These are phyloP conservation scores for Rubroshorea leprosula DNA, from an alignment of 345 rosid species.

Conservation along the genomic window DNA sequence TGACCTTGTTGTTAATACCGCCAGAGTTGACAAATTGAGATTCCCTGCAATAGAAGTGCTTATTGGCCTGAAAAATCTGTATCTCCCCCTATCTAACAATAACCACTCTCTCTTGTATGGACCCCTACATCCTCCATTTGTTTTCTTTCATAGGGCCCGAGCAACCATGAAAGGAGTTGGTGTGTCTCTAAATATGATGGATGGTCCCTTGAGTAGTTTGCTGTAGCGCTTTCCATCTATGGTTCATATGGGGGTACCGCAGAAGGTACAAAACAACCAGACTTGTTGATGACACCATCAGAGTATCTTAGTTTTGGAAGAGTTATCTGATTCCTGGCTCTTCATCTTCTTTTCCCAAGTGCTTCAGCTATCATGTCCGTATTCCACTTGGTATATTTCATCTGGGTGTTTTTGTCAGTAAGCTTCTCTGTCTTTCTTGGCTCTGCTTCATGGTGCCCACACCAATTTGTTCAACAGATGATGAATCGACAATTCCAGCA, in stretches of 20 bases:
- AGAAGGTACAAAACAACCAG: slow-evolving; percentile 8
- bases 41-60: no score
- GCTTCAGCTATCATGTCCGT: slow-evolving; percentile 27
- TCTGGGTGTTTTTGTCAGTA: slow-evolving; percentile 26
- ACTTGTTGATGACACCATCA: slow-evolving; percentile 22
- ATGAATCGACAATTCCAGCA: slow-evolving; percentile 35
- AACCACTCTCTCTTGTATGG: neutral
- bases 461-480: slow-evolving; percentile 23
- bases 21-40: neutral
- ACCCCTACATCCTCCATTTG: neutral
- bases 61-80: neutral
- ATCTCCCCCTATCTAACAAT: no score
- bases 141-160: neutral
- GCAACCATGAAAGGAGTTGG: slow-evolving; percentile 12
- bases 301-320: slow-evolving; percentile 23
- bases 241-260: slow-evolving; percentile 24
- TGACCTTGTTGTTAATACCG: neutral
- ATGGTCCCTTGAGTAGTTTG: neutral
- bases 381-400: slow-evolving; percentile 22
- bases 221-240: slow-evolving; percentile 4
- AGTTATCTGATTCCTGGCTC: slow-evolving; percentile 11
- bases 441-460: slow-evolving; percentile 29
- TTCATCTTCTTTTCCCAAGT: neutral
- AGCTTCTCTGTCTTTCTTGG: slow-evolving; percentile 15
- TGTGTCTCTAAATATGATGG: slow-evolving; percentile 6